Evolutionary conservation across 163 green algal genomes (phyloP).

Genomic region (Prototheca cutis): DNA sequence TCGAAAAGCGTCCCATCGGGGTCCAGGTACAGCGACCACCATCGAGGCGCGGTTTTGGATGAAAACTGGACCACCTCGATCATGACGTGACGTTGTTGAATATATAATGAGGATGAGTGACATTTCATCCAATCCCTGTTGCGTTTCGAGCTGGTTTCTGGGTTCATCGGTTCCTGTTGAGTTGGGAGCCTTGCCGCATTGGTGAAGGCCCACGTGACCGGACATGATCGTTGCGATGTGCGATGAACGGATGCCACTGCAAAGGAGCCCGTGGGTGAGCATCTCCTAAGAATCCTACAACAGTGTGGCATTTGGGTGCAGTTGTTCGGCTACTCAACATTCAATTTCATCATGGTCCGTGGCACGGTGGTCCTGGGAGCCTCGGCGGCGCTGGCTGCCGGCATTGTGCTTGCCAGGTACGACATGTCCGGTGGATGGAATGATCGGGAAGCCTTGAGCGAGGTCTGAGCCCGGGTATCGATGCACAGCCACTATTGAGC

Average conservation of each 20-base stretch:
- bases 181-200: background rate
- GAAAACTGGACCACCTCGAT: background rate
- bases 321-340: background rate
- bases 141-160: background rate
- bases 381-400: constrained; percentile 5
- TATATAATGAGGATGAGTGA: background rate
- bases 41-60: background rate
- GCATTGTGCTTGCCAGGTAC: constrained; percentile 3
- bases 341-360: background rate
- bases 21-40: background rate
- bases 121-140: background rate
- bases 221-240: too few relatives aligned
- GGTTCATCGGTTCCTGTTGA: background rate
- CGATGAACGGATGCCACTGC: background rate
- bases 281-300: background rate
- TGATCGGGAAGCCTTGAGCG: background rate
- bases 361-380: constrained; percentile 8
- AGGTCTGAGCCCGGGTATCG: background rate
- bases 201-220: too few relatives aligned
- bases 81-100: too few relatives aligned
- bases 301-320: background rate
- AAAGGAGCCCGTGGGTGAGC: background rate
- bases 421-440: background rate
- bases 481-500: background rate
- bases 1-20: background rate